These are phyloP conservation scores for Kuraishia piskuri DNA, from an alignment of 805 yeast species.

Conservation along the genomic window DNA sequence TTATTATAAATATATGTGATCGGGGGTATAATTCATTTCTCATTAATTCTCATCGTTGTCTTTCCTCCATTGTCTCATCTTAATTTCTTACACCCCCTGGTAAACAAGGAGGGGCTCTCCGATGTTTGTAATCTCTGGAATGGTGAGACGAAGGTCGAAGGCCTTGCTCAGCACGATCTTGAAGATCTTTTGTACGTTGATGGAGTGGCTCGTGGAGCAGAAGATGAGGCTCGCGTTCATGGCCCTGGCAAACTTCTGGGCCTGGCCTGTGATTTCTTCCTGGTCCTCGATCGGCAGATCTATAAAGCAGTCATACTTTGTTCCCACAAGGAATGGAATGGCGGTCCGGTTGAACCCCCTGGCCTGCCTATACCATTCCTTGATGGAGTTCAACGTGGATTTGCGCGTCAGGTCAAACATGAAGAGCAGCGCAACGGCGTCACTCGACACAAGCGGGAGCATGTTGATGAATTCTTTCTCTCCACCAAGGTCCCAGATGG, in stretches of 20 bases:
- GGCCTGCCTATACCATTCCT: constrained; percentile 93
- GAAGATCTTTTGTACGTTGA: constrained; percentile 89
- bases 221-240: constrained; percentile 82
- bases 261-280: constrained; percentile 72
- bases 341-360: constrained; percentile 86
- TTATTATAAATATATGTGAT: not conserved
- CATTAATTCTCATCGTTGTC: not conserved
- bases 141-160: constrained; percentile 72
- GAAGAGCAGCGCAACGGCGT: constrained; percentile 84
- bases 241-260: constrained; percentile 77
- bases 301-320: constrained; percentile 84
- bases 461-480: constrained; percentile 90
- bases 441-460: constrained; percentile 88
- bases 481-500: constrained; percentile 96
- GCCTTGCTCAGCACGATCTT: constrained; percentile 86
- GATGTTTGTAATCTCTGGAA: constrained; percentile 73
- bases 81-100: constrained; percentile 21
- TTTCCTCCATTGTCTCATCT: not conserved
- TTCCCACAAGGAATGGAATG: constrained; percentile 85
- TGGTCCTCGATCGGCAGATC: constrained; percentile 76
- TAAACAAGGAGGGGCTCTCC: constrained; percentile 92
- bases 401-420: constrained; percentile 87
- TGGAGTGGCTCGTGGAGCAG: constrained; percentile 86
- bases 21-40: not conserved
- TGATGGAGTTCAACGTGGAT: constrained; percentile 76